Evolutionary conservation across 306 rosid genomes (phyloP).

Genomic region (Dicorynia guianensis): DNA sequence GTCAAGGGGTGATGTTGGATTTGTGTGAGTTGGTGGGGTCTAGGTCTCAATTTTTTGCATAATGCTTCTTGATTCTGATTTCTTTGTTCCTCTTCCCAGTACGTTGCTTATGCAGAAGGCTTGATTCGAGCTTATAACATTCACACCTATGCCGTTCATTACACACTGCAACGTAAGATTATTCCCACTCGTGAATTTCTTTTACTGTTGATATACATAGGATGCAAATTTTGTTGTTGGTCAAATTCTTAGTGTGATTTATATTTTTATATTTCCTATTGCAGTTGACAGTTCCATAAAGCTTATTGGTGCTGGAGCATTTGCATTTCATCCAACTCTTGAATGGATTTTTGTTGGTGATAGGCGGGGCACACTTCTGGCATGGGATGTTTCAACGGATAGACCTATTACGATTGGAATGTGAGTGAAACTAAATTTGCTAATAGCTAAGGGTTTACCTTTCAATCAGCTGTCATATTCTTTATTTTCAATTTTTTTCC

Average conservation of each 20-base stretch:
- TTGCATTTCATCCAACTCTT: constrained; percentile 96
- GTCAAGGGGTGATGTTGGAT: no score
- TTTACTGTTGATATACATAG: constrained; percentile 36
- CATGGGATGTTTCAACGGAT: constrained; percentile 99
- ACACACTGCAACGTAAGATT: constrained; percentile 90
- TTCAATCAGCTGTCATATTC: background rate
- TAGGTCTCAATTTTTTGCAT: no score
- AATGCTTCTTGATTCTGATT: background rate
- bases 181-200: constrained; percentile 37
- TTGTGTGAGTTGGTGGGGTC: no score
- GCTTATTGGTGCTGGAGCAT: constrained; percentile 95
- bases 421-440: constrained; percentile 84
- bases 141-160: constrained; percentile 92
- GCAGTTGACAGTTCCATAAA: constrained; percentile 90
- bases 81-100: constrained; percentile 58
- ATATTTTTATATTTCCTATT: constrained; percentile 41
- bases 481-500: background rate
- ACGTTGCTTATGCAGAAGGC: constrained; percentile 96
- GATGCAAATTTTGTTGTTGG: constrained; percentile 25
- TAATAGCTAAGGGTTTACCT: constrained; percentile 36
- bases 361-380: constrained; percentile 92
- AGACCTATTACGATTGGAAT: constrained; percentile 97
- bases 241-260: constrained; percentile 27
- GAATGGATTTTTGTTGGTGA: constrained; percentile 99
- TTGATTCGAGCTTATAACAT: constrained; percentile 95